phyloP scores from a whole-genome alignment of 108 stramenopile genomes.

The Cyclostephanos invisitatus region DNA sequence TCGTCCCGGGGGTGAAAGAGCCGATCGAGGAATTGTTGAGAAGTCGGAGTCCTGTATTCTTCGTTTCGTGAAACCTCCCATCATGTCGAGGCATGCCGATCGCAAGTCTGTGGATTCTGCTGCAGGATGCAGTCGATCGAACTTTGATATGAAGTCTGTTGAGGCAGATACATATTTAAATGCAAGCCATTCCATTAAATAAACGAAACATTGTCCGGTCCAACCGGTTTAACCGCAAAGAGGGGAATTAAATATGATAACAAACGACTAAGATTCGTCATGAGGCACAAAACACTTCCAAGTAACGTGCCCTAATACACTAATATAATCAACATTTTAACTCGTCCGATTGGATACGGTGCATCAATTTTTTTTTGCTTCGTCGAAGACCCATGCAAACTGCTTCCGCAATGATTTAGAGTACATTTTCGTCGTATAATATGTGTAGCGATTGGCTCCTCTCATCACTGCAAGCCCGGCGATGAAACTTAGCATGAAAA shows the following conservation, averaged over 20 bases:
- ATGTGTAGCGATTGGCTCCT: constrained; percentile 56
- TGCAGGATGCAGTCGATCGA: background rate
- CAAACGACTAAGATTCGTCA: too few relatives aligned
- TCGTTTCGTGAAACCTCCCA: constrained; percentile 11
- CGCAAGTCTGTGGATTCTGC: background rate
- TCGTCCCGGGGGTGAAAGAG: constrained; percentile 70
- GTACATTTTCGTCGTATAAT: constrained; percentile 60
- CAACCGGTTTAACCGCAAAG: too few relatives aligned
- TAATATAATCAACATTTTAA: background rate
- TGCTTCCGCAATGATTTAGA: constrained; percentile 38
- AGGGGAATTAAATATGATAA: too few relatives aligned
- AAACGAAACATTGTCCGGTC: too few relatives aligned
- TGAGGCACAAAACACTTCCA: too few relatives aligned
- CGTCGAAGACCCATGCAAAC: constrained; percentile 21
- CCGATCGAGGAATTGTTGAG: constrained; percentile 59
- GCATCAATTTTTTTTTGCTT: constrained; percentile 7
- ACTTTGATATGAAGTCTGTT: too few relatives aligned
- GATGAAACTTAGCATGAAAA: constrained; percentile 18
- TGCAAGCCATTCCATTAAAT: too few relatives aligned
- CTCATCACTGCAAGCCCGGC: constrained; percentile 33
- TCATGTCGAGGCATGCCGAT: background rate
- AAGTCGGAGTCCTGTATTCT: constrained; percentile 69
- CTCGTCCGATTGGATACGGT: background rate
- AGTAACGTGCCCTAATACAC: too few relatives aligned
- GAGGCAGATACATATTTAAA: too few relatives aligned